A percentile compares a stretch with the other conserved stretches of the same genome.
Evolutionary conservation across 2,329 filamentous ascomycete species (phyloP).

Genomic region (Epichloe bromicola): DNA sequence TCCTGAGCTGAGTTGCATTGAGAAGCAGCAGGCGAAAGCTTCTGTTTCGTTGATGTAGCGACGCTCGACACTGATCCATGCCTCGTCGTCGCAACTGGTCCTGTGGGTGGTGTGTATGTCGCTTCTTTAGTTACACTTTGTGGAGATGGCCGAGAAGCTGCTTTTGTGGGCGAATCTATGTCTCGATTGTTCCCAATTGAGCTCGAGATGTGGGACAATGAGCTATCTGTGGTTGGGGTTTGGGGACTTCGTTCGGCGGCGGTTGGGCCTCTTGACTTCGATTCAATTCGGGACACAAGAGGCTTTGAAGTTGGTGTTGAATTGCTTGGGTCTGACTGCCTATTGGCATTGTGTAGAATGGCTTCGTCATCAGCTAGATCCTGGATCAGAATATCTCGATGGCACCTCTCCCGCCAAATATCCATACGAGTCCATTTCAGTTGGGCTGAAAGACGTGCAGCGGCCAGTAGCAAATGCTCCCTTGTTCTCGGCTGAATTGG

Average conservation of each 20-base stretch:
- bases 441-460: constrained; percentile 72
- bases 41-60: constrained; percentile 15
- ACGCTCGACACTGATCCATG: constrained; percentile 21
- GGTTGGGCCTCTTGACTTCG: constrained; percentile 14
- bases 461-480: constrained; percentile 73
- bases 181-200: constrained; percentile 9
- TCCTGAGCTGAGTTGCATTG: constrained; percentile 11
- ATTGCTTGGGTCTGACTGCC: constrained; percentile 5
- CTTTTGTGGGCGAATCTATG: constrained; percentile 14
- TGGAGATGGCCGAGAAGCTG: constrained; percentile 17
- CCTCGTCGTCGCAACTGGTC: constrained; percentile 12
- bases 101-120: constrained; percentile 7
- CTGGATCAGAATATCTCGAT: constrained; percentile 73
- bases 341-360: constrained; percentile 1
- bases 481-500: constrained; percentile 85
- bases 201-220: constrained; percentile 10
- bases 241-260: constrained; percentile 14
- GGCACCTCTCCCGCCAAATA: constrained; percentile 83
- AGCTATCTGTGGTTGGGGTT: constrained; percentile 15
- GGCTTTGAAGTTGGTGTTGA: constrained; percentile 14
- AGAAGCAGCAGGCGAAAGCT: constrained; percentile 12
- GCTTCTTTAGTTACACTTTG: constrained; percentile 15
- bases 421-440: constrained; percentile 91
- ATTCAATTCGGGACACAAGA: constrained; percentile 14
- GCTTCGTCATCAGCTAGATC: constrained; percentile 68